Base-by-base conservation (phyloP, 2,329 filamentous ascomycete genomes). In the Calonectria hawksworthii region DNA sequence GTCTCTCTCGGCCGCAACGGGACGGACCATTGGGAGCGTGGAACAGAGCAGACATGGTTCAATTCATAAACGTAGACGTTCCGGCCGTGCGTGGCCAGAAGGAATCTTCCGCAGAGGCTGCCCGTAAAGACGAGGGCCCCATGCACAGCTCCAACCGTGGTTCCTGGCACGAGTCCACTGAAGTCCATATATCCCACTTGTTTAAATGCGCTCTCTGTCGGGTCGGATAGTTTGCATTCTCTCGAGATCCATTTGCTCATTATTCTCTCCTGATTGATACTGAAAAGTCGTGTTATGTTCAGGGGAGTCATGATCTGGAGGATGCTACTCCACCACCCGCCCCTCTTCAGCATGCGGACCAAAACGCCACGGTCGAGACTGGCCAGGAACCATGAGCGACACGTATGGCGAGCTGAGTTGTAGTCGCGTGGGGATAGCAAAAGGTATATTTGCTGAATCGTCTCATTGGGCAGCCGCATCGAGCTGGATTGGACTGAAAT, bases 391-490 rank as follows among this genome's bases (percentile, higher is more conserved):
- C 91, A 94, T 44, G 84, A 83, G 59, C 89, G 88, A 79, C 92
- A 94, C 23, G 89, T 89, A 75, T 90, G 89, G 23, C 92, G 88
- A 21, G 92, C 91, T 69, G 90, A 86, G 78, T 94, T 89, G 81
- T 93, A 94, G 77, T 87, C 86, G 13, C 71, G 59, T 0, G 85
- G 86, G 5, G 75, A 59, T 7, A 88, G 81, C 10, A 81, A 74
- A 16, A 50, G 56, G 73, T 84, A 86, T 14, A 88, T 82, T 8
- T 85, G 78, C 23, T 85, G 82, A 2, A 87, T 61, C 9, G 86
- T 85, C 74, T 88, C 86, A 16, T 82, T 80, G 5, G 82, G 81
- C 16, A 85, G 23, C 76, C 80, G 77, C 79, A 83, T 83, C 10
- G 81, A 75, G 26, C 63, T 61, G n/a, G 80, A 71, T 34, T 32